phyloP scores from a whole-genome alignment of 306 rosid species.

The Rosa persica region DNA sequence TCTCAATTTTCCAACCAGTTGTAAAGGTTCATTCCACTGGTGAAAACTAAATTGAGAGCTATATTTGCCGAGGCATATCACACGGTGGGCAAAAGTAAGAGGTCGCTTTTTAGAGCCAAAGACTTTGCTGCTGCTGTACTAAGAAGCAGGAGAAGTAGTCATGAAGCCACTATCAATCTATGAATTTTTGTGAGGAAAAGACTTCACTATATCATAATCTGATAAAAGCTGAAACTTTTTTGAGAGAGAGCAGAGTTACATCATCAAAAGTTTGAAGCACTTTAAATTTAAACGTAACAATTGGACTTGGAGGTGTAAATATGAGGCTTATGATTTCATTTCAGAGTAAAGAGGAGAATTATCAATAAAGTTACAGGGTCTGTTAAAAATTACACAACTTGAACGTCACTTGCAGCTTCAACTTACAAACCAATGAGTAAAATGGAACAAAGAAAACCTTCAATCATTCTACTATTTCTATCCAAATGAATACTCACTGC shows the following conservation, averaged over 20 bases:
- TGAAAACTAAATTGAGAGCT: neutral
- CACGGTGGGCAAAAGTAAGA: neutral
- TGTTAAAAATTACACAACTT: constrained; percentile 9
- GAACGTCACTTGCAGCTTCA: constrained; percentile 26
- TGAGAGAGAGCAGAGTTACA: no score
- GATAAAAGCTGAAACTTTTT: no score
- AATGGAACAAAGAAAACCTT: constrained; percentile 22
- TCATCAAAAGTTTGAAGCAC: no score
- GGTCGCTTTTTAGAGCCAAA: constrained; percentile 7
- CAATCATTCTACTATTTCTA: constrained; percentile 14
- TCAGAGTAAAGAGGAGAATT: neutral
- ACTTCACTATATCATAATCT: no score
- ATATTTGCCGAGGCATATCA: neutral
- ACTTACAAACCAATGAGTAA: constrained; percentile 27
- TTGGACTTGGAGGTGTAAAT: neutral
- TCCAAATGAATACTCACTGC: constrained; percentile 31
- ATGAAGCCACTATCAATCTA: constrained; percentile 4
- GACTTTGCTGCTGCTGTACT: constrained; percentile 5
- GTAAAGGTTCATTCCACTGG: neutral
- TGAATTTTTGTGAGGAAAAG: constrained; percentile 1
- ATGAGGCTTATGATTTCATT: neutral
- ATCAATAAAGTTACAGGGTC: neutral
- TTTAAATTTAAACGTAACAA: no score
- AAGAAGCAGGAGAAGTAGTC: neutral
- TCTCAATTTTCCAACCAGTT: constrained; percentile 5